Evolutionary conservation across 1,139 yeast genomes (phyloP).

Genomic region (Geotrichum carabidarum): DNA sequence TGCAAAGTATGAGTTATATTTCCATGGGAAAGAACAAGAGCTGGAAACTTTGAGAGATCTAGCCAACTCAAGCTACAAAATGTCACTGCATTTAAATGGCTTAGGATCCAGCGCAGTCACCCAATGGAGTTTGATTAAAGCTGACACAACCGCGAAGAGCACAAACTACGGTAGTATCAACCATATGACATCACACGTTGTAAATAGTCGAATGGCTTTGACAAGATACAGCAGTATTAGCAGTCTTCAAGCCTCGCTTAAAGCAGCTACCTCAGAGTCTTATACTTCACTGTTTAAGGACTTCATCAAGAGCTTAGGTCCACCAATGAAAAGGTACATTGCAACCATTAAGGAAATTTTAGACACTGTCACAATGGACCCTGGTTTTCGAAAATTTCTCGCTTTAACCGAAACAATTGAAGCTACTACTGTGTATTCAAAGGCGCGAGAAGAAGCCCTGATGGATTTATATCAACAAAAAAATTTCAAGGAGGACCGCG

Average conservation of each 20-base stretch:
- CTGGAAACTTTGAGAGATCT: slow-evolving; percentile 45
- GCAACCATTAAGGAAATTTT: slow-evolving; percentile 57
- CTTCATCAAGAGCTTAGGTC: not conserved
- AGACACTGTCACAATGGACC: slow-evolving; percentile 55
- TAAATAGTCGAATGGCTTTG: not conserved
- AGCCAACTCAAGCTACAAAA: slow-evolving; percentile 49
- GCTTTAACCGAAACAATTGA: slow-evolving; percentile 46
- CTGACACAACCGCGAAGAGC: not conserved
- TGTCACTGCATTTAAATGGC: slow-evolving; percentile 62
- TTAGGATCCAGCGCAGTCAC: slow-evolving; percentile 62
- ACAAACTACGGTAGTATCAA: not conserved
- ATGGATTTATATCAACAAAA: slow-evolving; percentile 55
- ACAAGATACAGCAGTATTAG: not conserved
- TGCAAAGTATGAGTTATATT: slow-evolving; percentile 54
- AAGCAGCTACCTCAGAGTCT: not conserved
- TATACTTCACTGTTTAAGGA: not conserved
- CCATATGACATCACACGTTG: not conserved
- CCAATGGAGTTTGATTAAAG: slow-evolving; percentile 46
- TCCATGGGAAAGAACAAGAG: slow-evolving; percentile 54
- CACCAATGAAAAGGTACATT: slow-evolving; percentile 48
- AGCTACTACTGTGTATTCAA: slow-evolving; percentile 54
- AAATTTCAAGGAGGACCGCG: slow-evolving; percentile 34
- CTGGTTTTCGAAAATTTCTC: slow-evolving; percentile 36
- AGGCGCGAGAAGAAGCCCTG: slow-evolving; percentile 55
- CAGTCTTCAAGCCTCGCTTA: not conserved